Base-by-base conservation (phyloP, 2,329 filamentous ascomycete species). In the Phaeoacremonium minimum region DNA sequence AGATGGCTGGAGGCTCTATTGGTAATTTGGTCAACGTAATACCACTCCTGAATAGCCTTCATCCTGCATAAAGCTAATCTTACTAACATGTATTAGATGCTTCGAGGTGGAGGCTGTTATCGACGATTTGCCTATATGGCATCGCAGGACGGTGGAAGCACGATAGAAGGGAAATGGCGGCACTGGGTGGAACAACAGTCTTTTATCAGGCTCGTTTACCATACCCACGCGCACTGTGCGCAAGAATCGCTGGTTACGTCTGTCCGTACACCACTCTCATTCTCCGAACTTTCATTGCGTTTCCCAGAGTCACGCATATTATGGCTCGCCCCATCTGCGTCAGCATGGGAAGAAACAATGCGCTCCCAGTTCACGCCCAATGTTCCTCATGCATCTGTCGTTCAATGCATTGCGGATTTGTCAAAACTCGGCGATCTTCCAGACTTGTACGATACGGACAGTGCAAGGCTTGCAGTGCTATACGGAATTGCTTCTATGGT, bases 11-110 rank as follows among this genome's bases (percentile, higher is more conserved):
- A 18, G 30, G 30, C 8, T 16, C 14, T 17, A 32, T 12, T 11
- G 30, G 30, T 13, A 32, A 32, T 32, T 15, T 17, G 18, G 30
- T 17, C 15, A 32, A 32, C 16, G 30, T 32, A 26, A 9, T 26
- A 9, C 9, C 9, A 9, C 22, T n/a, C n/a, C n/a, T 9, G n/a
- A n/a, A 9, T 9, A 26, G 9, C 22, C 22, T 26, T 26, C 9
- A 26, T 9, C 22, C 9, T 9, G 22, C 22, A 26, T n/a, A 26
- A 26, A 26, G 22, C 22, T 26, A 26, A 26, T 26, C 22, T 9
- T 26, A 26, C n/a, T n/a, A 9, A 26, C 22, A 9, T 26, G 9
- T 26, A n/a, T n/a, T 26, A 26, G 22, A 26, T 26, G 22, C 22
- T 26, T 9, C 22, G 22, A 26, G 22, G 22, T 26, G 22, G 22